Evolutionary conservation across 441 rosid species (phyloP).

Genomic region (Aquilaria agallochum): DNA sequence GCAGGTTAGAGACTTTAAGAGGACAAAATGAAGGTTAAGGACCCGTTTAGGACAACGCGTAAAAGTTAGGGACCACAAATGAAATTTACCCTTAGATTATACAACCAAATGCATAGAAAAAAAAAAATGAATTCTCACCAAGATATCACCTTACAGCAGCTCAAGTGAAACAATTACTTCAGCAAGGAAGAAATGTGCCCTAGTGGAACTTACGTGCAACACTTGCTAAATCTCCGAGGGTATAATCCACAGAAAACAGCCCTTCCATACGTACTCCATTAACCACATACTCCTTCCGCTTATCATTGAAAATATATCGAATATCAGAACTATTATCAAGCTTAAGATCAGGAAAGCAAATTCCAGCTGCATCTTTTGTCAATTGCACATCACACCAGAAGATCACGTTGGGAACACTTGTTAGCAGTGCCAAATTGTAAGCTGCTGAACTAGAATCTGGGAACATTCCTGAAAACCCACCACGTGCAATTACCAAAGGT

Average conservation of each 20-base stretch:
- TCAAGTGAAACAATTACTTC: no score
- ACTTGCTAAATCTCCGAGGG: constrained; percentile 25
- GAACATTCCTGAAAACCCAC: constrained; percentile 85
- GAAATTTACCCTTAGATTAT: no score
- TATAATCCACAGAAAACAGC: constrained; percentile 76
- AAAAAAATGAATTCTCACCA: no score
- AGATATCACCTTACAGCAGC: no score
- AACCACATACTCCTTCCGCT: constrained; percentile 33
- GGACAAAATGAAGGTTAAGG: no score
- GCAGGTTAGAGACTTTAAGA: no score
- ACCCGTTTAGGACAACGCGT: no score
- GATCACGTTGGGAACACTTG: constrained; percentile 34
- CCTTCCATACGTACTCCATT: constrained; percentile 49
- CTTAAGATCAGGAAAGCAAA: constrained; percentile 64
- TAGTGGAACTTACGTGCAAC: constrained; percentile 46
- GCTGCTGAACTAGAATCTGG: constrained; percentile 58
- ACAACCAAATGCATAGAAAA: no score
- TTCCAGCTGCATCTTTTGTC: constrained; percentile 69
- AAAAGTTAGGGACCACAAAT: no score
- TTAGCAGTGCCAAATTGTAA: constrained; percentile 33
- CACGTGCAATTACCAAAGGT: constrained; percentile 71
- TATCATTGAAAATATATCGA: not conserved
- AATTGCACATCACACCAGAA: constrained; percentile 88
- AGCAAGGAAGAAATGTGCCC: no score
- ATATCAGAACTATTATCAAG: constrained; percentile 49